A percentile compares a stretch with the other conserved stretches of the same genome.
Conservation (phyloP, 2,329 filamentous ascomycete species). For the Diaporthe aspalathi region DNA sequence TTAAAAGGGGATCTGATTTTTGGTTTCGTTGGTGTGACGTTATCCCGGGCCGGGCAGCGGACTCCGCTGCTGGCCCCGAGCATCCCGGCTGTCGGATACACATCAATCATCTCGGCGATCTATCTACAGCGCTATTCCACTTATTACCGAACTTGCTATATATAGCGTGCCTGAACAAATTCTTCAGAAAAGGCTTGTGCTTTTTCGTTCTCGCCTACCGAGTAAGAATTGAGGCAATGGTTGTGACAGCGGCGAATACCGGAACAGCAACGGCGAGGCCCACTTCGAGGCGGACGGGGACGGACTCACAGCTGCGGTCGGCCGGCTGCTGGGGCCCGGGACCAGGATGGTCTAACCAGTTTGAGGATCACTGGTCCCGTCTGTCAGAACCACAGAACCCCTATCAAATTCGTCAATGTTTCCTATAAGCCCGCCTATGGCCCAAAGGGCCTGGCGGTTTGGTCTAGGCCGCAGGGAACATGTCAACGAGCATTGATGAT, state of each 20-base stretch:
- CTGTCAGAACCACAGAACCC: background rate
- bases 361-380: background rate
- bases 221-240: background rate
- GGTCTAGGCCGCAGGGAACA: background rate
- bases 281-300: constrained; percentile 18
- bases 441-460: background rate
- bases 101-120: background rate
- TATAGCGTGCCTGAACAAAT: background rate
- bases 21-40: constrained; percentile 32
- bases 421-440: no score
- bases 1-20: constrained; percentile 15
- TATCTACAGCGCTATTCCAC: background rate
- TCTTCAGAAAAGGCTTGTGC: background rate
- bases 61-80: constrained; percentile 15
- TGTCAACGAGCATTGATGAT: background rate
- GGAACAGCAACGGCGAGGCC: constrained; percentile 14
- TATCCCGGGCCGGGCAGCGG: constrained; percentile 16
- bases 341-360: background rate
- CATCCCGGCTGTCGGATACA: constrained; percentile 9
- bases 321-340: background rate
- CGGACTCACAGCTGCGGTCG: constrained; percentile 5
- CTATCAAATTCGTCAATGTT: background rate
- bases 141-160: background rate
- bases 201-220: background rate
- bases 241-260: constrained; percentile 3